Conservation (phyloP, 2,329 filamentous ascomycete genomes). For the Cryoendolithus antarcticus region DNA sequence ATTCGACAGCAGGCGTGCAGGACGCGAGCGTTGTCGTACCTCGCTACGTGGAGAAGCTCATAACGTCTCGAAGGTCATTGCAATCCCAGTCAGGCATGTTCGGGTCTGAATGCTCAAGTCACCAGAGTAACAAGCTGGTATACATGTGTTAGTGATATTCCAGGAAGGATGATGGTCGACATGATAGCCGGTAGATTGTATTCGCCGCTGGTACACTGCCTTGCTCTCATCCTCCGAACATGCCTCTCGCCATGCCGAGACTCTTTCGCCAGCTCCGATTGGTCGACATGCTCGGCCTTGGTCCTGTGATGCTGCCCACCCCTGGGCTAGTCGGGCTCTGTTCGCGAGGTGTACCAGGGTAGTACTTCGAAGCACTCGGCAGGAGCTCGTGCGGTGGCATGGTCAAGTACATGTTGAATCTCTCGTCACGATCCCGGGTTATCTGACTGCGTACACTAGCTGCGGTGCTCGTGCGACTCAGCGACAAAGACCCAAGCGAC, state of each 20-base stretch:
- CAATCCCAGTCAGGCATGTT: too few species aligned
- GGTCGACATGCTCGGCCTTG: slow-evolving; percentile 7
- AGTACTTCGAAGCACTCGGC: slow-evolving; percentile 20
- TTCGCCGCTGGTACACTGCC: too few species aligned
- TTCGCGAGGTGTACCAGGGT: slow-evolving; percentile 12
- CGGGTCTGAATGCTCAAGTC: too few species aligned
- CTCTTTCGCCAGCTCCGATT: slow-evolving; percentile 12
- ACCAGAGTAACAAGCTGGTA: too few species aligned
- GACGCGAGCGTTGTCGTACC: too few species aligned
- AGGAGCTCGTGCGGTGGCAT: slow-evolving; percentile 19
- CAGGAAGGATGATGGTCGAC: too few species aligned
- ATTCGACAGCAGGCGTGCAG: too few species aligned
- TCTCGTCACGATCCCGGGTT: slow-evolving; percentile 22
- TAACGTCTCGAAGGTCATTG: too few species aligned
- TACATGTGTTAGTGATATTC: too few species aligned
- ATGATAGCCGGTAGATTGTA: too few species aligned
- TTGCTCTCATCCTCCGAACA: slow-evolving; percentile 15
- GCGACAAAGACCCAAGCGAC: slow-evolving; percentile 13
- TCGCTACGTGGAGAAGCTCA: too few species aligned
- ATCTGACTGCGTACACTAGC: slow-evolving; percentile 18
- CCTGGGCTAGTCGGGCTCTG: neutral
- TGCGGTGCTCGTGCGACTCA: slow-evolving; percentile 16
- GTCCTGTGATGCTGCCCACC: neutral
- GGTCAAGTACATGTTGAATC: slow-evolving; percentile 22
- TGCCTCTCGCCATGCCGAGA: slow-evolving; percentile 11